Evolutionary conservation across 768 basidiomycete genomes (phyloP), one percentile per base, ranked within the genome.

Genomic region (Psilocybe tampanensis): DNA sequence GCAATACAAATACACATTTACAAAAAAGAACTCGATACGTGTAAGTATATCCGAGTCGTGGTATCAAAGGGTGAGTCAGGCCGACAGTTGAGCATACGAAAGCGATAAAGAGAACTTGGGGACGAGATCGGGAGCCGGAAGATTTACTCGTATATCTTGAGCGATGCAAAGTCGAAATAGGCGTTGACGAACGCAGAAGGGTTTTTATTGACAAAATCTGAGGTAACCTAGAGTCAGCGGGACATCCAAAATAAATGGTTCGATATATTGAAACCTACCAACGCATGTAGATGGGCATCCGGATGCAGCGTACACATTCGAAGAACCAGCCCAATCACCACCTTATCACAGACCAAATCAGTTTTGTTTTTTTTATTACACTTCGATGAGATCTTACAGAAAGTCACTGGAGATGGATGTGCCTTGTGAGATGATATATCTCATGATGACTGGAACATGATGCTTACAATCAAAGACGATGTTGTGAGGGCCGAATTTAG

Each of bases 81-180:
- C n/a, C n/a, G n/a, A n/a, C n/a, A n/a, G n/a, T n/a, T n/a, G n/a
- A n/a, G n/a, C n/a, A n/a, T n/a, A 29, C 4, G 29, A 29, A 29
- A 29, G 29, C 29, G 29, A 29, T 5, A 29, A n/a, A 39, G 36
- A 39, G 3, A 23, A 24, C 22, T 15, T 8, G n/a, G 13, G 43
- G 6, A 13, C 24, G 23, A 24, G 2, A 18, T 44, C 42, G n/a
- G 44, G 23, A 26, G 21, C 9, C 13, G 8, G 17, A 24, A 17
- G 33, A 45, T 52, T 60, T 54, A 64, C 54, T 63, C 55, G 59
- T 77, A 79, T 19, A 78, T 69, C 56, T 79, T 81, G 52, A 91
- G 69, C 48, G 80, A 82, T 45, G 80, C 77, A 67, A 93, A 80
- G 43, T 89, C 83, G 72, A 89, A 92, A 75, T 85, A 91, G 0